Conservation (phyloP, 2,329 filamentous ascomycete species). For the Fusarium lyarnte region DNA sequence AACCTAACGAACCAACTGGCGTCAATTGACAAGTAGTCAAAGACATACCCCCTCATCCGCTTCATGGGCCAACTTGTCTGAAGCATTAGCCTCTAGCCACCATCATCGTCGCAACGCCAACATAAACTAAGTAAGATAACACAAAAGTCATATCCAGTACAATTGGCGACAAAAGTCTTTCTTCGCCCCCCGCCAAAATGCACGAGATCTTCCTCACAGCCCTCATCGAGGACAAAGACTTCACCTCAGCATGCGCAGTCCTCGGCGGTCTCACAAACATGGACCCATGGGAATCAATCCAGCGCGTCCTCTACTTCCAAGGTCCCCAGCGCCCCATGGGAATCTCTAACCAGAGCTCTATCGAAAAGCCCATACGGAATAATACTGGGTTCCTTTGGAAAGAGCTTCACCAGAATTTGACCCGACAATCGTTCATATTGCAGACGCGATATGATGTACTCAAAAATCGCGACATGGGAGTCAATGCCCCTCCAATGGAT, state of each 20-base stretch:
- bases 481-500: conserved; percentile 46
- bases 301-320: conserved; percentile 64
- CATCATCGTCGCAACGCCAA: background rate
- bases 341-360: conserved; percentile 54
- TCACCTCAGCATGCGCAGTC: conserved; percentile 60
- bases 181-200: conserved; percentile 32
- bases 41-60: background rate
- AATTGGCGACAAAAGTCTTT: rapidly evolving
- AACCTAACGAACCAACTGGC: rapidly evolving
- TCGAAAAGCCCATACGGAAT: conserved; percentile 52
- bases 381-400: conserved; percentile 57
- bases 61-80: background rate
- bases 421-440: conserved; percentile 66
- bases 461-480: conserved; percentile 58
- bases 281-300: conserved; percentile 59
- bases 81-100: background rate
- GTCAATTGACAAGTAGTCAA: background rate
- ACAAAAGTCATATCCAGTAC: rapidly evolving
- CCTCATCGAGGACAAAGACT: conserved; percentile 60
- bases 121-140: background rate
- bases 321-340: conserved; percentile 58
- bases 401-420: conserved; percentile 64
- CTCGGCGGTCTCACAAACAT: conserved; percentile 68
- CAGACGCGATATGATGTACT: conserved; percentile 65
- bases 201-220: conserved; percentile 69